phyloP scores from a whole-genome alignment of 495 filamentous ascomycete genomes.

The Jackrogersella multiformis region DNA sequence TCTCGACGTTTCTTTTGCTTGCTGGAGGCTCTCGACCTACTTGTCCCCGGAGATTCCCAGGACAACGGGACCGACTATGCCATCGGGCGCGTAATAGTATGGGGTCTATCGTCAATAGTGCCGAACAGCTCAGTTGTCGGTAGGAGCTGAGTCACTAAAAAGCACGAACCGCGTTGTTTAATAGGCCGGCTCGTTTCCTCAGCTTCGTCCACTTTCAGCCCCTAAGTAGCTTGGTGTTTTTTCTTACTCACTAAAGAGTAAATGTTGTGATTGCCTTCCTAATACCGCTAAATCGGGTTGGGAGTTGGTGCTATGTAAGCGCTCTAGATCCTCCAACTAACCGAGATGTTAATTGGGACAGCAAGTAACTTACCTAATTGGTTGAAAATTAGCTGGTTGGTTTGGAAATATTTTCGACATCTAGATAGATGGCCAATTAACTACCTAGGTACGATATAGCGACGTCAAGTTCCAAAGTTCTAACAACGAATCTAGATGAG shows the following conservation, averaged over 20 bases:
- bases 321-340: constrained; percentile 33
- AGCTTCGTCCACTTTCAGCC: constrained; percentile 26
- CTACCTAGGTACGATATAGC: constrained; percentile 10
- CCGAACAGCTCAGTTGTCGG: constrained; percentile 7
- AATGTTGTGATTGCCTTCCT: constrained; percentile 32
- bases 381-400: constrained; percentile 23
- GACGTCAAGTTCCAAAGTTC: constrained; percentile 14
- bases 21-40: constrained; percentile 18
- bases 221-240: constrained; percentile 10
- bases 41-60: constrained; percentile 1
- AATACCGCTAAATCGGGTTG: constrained; percentile 36
- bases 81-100: constrained; percentile 12
- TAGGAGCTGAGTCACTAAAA: constrained; percentile 32
- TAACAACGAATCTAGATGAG: constrained; percentile 27
- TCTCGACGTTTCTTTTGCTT: constrained; percentile 16
- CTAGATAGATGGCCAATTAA: constrained; percentile 21
- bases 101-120: background rate
- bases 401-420: constrained; percentile 10
- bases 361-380: constrained; percentile 28
- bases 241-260: constrained; percentile 11
- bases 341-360: constrained; percentile 13
- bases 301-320: constrained; percentile 32
- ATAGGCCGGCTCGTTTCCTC: constrained; percentile 23
- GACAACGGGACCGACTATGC: constrained; percentile 1
- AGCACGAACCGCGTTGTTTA: background rate